Conservation (phyloP, 306 rosid genomes). For the Spatholobus suberectus region DNA sequence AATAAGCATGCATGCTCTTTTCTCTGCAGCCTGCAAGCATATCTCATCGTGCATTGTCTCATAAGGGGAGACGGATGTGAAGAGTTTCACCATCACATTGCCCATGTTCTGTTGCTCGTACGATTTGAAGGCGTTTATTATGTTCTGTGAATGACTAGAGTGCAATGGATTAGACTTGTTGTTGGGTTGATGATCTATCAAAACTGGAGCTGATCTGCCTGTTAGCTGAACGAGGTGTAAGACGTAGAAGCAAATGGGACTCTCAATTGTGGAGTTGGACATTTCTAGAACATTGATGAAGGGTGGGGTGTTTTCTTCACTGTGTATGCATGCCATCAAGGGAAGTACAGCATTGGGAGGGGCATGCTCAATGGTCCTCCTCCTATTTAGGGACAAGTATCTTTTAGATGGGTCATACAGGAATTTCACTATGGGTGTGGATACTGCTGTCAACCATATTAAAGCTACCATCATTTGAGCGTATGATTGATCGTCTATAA, state of each 20-base stretch:
- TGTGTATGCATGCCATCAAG: constrained; percentile 55
- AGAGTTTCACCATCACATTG: constrained; percentile 42
- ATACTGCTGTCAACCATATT: constrained; percentile 46
- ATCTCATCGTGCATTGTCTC: constrained; percentile 73
- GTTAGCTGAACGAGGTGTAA: constrained; percentile 58
- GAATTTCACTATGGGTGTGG: constrained; percentile 49
- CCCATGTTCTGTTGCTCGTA: constrained; percentile 37
- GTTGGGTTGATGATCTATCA: constrained; percentile 45
- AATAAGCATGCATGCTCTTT: constrained; percentile 51
- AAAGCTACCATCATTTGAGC: constrained; percentile 48
- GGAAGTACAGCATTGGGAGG: constrained; percentile 39
- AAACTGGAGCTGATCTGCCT: constrained; percentile 54
- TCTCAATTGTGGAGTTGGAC: constrained; percentile 50
- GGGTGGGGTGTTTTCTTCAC: constrained; percentile 53
- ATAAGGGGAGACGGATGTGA: constrained; percentile 61
- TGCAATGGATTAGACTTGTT: background rate
- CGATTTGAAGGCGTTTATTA: constrained; percentile 56
- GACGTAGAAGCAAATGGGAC: constrained; percentile 55
- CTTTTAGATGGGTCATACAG: constrained; percentile 64
- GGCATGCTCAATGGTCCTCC: constrained; percentile 58
- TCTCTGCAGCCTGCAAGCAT: constrained; percentile 54
- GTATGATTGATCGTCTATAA: constrained; percentile 49
- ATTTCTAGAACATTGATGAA: constrained; percentile 60
- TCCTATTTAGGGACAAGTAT: constrained; percentile 40
- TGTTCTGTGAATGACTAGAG: constrained; percentile 35